Evolutionary conservation across 2,329 filamentous ascomycete genomes (phyloP).

Genomic region (Hymenoscyphus albidus): DNA sequence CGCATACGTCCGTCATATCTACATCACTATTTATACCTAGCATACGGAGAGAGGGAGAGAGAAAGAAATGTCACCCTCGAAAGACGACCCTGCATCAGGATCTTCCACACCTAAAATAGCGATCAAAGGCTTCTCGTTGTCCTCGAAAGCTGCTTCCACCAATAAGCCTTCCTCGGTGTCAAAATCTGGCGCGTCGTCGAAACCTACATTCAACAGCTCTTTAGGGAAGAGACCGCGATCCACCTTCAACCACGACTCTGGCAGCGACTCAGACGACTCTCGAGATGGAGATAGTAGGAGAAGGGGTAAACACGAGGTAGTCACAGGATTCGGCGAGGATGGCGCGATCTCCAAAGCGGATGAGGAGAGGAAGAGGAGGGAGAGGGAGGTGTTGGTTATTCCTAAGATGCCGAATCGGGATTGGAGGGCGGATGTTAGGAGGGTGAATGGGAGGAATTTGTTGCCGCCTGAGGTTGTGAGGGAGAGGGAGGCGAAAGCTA

Average conservation of each 20-base stretch:
- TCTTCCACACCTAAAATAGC: slow-evolving; percentile 32
- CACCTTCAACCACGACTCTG: slow-evolving; percentile 51
- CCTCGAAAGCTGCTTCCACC: slow-evolving; percentile 26
- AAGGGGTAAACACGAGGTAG: slow-evolving; percentile 41
- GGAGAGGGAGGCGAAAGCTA: slow-evolving; percentile 38
- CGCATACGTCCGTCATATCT: neutral
- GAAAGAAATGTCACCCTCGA: slow-evolving; percentile 27
- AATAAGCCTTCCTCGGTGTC: slow-evolving; percentile 2
- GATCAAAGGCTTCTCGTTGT: slow-evolving; percentile 40
- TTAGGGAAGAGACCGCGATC: slow-evolving; percentile 41
- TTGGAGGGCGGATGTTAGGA: slow-evolving; percentile 54
- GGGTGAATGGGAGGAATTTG: slow-evolving; percentile 46
- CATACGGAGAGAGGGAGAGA: too few relatives aligned
- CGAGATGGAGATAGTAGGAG: slow-evolving; percentile 17
- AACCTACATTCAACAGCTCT: slow-evolving; percentile 21
- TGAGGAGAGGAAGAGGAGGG: slow-evolving; percentile 33
- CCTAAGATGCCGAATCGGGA: slow-evolving; percentile 55
- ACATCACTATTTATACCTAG: too few relatives aligned
- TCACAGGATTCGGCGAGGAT: slow-evolving; percentile 49
- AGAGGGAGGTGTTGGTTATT: slow-evolving; percentile 48
- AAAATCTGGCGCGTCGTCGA: slow-evolving; percentile 25
- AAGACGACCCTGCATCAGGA: slow-evolving; percentile 21
- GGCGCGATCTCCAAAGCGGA: slow-evolving; percentile 38
- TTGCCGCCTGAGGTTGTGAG: slow-evolving; percentile 53
- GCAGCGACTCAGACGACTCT: slow-evolving; percentile 55